Evolutionary conservation across 495 filamentous ascomycete species (phyloP).

Genomic region (Aspergillus baeticus): DNA sequence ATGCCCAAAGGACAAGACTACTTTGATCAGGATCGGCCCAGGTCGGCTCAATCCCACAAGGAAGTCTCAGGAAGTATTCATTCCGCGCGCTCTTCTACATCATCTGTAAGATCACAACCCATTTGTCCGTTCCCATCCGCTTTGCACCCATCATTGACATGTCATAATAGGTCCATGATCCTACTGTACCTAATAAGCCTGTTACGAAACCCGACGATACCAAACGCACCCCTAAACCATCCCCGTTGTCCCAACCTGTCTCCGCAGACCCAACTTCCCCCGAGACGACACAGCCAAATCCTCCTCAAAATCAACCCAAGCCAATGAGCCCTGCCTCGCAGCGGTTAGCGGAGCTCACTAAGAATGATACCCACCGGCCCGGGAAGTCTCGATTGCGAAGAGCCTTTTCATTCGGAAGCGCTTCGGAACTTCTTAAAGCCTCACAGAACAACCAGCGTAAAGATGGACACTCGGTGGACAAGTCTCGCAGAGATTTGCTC

Average conservation of each 20-base stretch:
- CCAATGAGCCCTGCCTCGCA: constrained; percentile 69
- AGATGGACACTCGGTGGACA: constrained; percentile 56
- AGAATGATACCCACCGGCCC: constrained; percentile 67
- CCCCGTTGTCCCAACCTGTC: constrained; percentile 84
- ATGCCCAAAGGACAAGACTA: constrained; percentile 33
- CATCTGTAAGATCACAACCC: constrained; percentile 68
- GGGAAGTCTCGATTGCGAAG: constrained; percentile 86
- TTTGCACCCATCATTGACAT: no score
- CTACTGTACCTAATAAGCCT: constrained; percentile 54
- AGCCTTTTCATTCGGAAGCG: constrained; percentile 96
- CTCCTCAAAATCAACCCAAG: constrained; percentile 24
- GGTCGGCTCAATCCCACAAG: constrained; percentile 56
- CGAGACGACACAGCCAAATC: constrained; percentile 16
- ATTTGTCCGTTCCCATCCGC: no score
- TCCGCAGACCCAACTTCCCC: constrained; percentile 49
- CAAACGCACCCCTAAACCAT: constrained; percentile 73
- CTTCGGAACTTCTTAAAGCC: constrained; percentile 81
- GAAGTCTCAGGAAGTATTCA: constrained; percentile 57
- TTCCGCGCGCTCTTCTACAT: constrained; percentile 48
- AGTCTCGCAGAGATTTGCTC: constrained; percentile 67
- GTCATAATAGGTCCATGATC: constrained; percentile 16
- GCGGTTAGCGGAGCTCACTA: constrained; percentile 76
- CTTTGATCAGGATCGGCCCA: constrained; percentile 43
- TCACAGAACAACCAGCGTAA: constrained; percentile 49
- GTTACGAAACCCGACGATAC: constrained; percentile 64